Base-by-base conservation (phyloP, 23 red algal genomes). In the Agarophyton chilense region DNA sequence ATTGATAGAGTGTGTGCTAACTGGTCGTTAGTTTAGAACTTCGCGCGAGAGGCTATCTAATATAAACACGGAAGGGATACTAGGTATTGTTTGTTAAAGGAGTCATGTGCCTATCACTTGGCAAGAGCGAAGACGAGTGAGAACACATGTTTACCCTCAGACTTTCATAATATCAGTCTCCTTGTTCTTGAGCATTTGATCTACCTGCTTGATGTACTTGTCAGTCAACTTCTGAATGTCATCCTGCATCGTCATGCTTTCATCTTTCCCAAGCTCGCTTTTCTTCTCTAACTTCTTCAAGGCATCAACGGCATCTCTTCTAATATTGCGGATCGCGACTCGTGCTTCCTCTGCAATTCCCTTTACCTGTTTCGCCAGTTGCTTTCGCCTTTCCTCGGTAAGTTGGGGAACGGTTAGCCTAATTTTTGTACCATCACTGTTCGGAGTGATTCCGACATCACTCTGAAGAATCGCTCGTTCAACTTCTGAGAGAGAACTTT, bases 161-260 rank as follows among this genome's bases (percentile, higher is more conserved):
- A 99, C 87, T 72, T 87, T 99, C 90, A 95, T 85, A 34, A 99
- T 92, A 17, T 99, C 97, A 28, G 95, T 89, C 51, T 99, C 97
- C 51, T 99, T 99, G 66, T 73, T 81, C 40, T 92, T 87, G 18
- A 90, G 45, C 63, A 92, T 76, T n/a, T 94, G 58, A 43, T 99
- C 97, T 39, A 99, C 70, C 39, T 82, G 78, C 57, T 88, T 88
- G 50, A 93, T 81, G 79, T 91, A 94, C 79, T 95, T 95, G 39
- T 99, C 89, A 0, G 89, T 95, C 28, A 95, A n/a, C 88, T 99
- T 99, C 34, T 92, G 85, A 62, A 96, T 74, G 19, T 94, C 87
- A 40, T 90, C 92, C 74, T 99, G 97, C 72, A 90, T 49, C 82
- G 84, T 81, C 68, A 93, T 95, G 67, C 94, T 93, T 35, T 94